Base-by-base conservation (phyloP, 129 eudicot species). In the Artemisia annua region DNA sequence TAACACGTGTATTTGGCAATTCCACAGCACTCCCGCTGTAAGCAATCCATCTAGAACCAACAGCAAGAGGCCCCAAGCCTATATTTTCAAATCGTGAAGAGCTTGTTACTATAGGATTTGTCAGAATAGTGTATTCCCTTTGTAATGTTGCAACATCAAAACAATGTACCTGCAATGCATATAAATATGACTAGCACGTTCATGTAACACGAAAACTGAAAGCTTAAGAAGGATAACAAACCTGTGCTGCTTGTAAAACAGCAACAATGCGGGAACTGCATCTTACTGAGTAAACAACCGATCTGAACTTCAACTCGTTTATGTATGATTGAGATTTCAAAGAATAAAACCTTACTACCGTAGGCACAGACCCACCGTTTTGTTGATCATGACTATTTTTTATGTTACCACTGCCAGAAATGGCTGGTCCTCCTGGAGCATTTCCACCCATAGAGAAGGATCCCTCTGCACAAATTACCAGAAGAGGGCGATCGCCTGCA, bases 11-110 rank as follows among this genome's bases (percentile, higher is more conserved):
- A 73, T 82, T 81, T 54, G 92, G 83, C 17, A 74, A 54, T 22
- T 85, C 75, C 43, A 87, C 88, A 48, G 78, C 81, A 79, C 89
- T 83, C 19, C 97, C 97, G 78, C 95, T 89, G 65, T 93, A 93
- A n/a, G 98, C 98, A 75, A 93, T 78, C 98, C 96, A 93, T 73
- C 96, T 85, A 20, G 97, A 83, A 54, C 98, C 98, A 68, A 93
- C 83, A 49, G 97, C 98, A 69, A 93, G 89, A 16, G 97, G 98
- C 14, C 98, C 98, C 69, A 82, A 49, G 22, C 98, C 96, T 19
- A 87, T 78, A 52, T 80, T 73, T 66, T 83, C 90, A 80, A 79
- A 84, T 60, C 89, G 83, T 65, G 70, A 59, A 52, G 79, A 72
- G 48, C 80, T 82, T 18, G 83, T 67, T 50, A 66, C 78, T 68